Evolutionary conservation across 192 early-diverging fungal genomes (phyloP).

Genomic region (Backusella luteola): DNA sequence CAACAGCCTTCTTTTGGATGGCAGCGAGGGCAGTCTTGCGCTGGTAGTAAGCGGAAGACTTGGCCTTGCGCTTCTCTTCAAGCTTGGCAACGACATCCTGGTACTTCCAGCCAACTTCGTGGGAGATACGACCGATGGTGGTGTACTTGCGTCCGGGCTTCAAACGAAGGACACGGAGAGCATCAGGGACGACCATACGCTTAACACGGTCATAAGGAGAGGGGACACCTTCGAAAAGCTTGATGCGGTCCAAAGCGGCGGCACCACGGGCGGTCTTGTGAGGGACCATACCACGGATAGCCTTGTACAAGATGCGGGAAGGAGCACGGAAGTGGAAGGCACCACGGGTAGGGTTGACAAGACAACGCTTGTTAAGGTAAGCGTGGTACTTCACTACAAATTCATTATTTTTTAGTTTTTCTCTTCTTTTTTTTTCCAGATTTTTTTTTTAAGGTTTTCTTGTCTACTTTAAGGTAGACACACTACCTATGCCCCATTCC

Average conservation of each 20-base stretch:
- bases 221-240: slow-evolving; percentile 99
- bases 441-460: neutral
- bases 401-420: neutral
- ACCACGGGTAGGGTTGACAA: slow-evolving; percentile 96
- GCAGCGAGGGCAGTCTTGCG: slow-evolving; percentile 69
- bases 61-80: slow-evolving; percentile 99
- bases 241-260: slow-evolving; percentile 94
- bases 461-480: neutral
- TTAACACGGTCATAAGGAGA: slow-evolving; percentile 96
- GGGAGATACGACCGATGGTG: slow-evolving; percentile 87
- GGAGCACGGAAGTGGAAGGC: slow-evolving; percentile 99
- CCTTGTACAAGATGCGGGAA: slow-evolving; percentile 95
- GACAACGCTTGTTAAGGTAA: slow-evolving; percentile 97
- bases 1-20: slow-evolving; percentile 38
- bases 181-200: slow-evolving; percentile 96
- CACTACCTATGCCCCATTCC: neutral
- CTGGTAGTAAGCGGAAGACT: slow-evolving; percentile 90
- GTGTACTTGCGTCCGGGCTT: slow-evolving; percentile 98
- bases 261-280: slow-evolving; percentile 99
- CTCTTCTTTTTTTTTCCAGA: neutral
- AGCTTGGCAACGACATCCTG: slow-evolving; percentile 93
- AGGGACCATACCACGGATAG: slow-evolving; percentile 98
- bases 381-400: slow-evolving; percentile 86
- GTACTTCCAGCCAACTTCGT: slow-evolving; percentile 99
- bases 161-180: slow-evolving; percentile 95